phyloP scores from a whole-genome alignment of 2,329 filamentous ascomycete species.

The Pseudopithomyces chartarum region DNA sequence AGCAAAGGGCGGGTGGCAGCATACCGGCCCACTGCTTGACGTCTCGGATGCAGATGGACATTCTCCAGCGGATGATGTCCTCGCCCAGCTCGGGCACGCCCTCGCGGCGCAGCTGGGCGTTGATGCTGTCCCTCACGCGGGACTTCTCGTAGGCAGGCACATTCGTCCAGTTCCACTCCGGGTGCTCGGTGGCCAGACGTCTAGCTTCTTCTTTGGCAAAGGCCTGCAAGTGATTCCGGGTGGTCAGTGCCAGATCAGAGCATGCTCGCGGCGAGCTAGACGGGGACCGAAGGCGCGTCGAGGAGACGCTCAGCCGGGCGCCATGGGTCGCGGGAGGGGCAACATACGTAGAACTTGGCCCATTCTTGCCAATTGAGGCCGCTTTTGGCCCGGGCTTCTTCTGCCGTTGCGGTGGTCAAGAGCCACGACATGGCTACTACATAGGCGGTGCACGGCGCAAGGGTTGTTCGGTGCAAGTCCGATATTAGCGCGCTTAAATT shows the following conservation, averaged over 20 bases:
- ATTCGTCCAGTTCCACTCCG: conserved; percentile 9
- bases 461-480: conserved; percentile 4
- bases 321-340: not conserved
- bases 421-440: conserved; percentile 5
- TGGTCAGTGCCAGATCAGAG: conserved; percentile 1
- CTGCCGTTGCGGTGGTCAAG: conserved; percentile 8
- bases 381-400: conserved; percentile 5
- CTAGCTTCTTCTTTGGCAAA: conserved; percentile 8
- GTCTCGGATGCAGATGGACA: conserved; percentile 7
- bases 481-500: conserved; percentile 5
- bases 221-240: not conserved
- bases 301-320: not conserved
- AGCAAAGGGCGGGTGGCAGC: no score
- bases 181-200: not conserved
- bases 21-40: conserved; percentile 6
- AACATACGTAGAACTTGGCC: conserved; percentile 5
- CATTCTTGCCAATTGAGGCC: conserved; percentile 4
- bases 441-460: conserved; percentile 6
- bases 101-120: conserved; percentile 1
- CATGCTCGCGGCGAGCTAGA: not conserved
- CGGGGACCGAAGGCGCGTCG: not conserved
- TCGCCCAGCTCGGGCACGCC: conserved; percentile 4
- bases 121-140: conserved; percentile 1
- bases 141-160: conserved; percentile 5
- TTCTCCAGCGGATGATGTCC: conserved; percentile 5